Percentiles rank a stretch among this genome's conserved stretches.
These are phyloP conservation scores for Tuber aestivum DNA, from an alignment of 495 filamentous ascomycete species.

Conservation along the genomic window DNA sequence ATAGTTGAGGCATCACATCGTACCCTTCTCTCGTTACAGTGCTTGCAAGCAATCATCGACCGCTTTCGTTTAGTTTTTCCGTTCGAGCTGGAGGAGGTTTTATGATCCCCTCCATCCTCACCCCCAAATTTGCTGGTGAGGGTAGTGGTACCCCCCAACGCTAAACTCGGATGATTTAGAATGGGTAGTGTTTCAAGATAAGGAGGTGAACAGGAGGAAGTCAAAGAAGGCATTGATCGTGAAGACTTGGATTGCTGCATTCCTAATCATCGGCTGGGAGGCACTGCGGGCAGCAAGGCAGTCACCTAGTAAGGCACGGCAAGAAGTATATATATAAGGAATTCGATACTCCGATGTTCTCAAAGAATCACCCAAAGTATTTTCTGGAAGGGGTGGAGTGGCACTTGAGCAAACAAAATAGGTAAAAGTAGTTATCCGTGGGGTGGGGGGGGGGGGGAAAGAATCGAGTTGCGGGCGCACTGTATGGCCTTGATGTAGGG, in stretches of 20 bases:
- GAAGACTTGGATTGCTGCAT: background rate
- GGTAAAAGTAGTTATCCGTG: background rate
- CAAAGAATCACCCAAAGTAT: background rate
- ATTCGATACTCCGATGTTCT: background rate
- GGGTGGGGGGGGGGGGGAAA: background rate
- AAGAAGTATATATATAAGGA: background rate
- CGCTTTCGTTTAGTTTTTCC: conserved; percentile 24
- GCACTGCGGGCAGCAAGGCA: background rate
- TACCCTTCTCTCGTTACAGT: conserved; percentile 27
- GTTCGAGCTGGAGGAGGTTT: background rate
- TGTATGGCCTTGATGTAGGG: background rate
- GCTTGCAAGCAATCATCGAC: conserved; percentile 33
- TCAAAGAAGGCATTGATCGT: background rate
- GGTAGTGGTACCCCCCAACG: background rate
- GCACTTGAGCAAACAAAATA: background rate
- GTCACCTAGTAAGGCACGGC: background rate
- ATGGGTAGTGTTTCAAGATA: background rate
- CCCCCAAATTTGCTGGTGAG: background rate
- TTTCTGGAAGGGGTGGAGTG: background rate
- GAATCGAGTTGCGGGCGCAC: background rate
- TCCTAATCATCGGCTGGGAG: background rate
- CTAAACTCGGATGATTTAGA: background rate
- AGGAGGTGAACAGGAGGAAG: background rate
- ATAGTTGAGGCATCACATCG: conserved; percentile 26
- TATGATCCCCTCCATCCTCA: conserved; percentile 7